A percentile compares a stretch with the other conserved stretches of the same genome.
Evolutionary conservation across 345 rosid species (phyloP).

Genomic region (Noccaea caerulescens): DNA sequence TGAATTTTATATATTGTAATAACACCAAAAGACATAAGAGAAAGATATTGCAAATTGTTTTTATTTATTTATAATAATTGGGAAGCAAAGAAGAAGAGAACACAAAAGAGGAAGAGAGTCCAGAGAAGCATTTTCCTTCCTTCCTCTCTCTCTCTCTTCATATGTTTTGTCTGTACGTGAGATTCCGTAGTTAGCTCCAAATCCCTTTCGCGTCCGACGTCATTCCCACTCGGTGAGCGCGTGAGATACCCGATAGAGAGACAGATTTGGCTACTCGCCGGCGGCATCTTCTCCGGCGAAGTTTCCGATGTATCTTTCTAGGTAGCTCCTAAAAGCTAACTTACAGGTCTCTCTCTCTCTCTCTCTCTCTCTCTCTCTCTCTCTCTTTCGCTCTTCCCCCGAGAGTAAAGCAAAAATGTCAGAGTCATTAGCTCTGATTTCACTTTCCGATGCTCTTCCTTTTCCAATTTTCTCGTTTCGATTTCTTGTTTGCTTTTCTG

Average conservation of each 20-base stretch:
- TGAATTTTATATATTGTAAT: background rate
- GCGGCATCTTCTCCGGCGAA: conserved; percentile 37
- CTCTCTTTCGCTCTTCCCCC: conserved; percentile 18
- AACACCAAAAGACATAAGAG: conserved; percentile 1
- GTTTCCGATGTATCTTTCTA: conserved; percentile 27
- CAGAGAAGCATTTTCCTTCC: conserved; percentile 14
- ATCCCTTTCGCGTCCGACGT: conserved; percentile 25
- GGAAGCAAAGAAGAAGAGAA: background rate
- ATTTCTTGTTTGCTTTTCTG: conserved; percentile 30
- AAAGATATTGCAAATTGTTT: background rate
- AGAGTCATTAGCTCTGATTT: conserved; percentile 39
- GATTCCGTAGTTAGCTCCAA: conserved; percentile 23
- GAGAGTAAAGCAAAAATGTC: conserved; percentile 15
- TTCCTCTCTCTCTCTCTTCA: conserved; percentile 28
- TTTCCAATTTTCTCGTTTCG: conserved; percentile 16
- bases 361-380: conserved; percentile 9
- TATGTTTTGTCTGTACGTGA: conserved; percentile 39
- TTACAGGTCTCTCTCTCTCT: conserved; percentile 18
- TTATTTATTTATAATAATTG: background rate
- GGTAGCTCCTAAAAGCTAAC: background rate
- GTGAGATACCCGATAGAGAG: conserved; percentile 17
- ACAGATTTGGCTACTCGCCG: conserved; percentile 34
- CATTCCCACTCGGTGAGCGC: conserved; percentile 35
- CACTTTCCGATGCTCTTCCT: conserved; percentile 22
- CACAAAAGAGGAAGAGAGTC: background rate